Conservation (phyloP, 2,329 filamentous ascomycete genomes). For the Torrubiella hemipterigena region DNA sequence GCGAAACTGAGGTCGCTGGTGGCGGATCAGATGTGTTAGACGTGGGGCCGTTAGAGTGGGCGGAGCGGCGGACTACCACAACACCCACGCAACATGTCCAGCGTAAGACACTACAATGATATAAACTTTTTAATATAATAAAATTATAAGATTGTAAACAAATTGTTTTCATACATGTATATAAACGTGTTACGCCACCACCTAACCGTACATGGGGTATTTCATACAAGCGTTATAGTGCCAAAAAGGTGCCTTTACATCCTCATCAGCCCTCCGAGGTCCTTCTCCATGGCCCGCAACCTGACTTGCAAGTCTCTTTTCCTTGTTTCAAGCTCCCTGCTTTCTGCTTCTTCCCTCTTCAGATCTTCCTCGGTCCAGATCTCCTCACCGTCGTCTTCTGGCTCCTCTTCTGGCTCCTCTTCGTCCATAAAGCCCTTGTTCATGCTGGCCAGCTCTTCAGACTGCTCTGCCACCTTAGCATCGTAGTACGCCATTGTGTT, state of each 20-base stretch:
- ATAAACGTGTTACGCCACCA: not conserved
- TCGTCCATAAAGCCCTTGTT: slow-evolving; percentile 50
- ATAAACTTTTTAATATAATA: no score
- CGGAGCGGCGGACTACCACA: no score
- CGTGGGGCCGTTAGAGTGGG: no score
- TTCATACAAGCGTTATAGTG: not conserved
- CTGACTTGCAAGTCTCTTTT: slow-evolving; percentile 44
- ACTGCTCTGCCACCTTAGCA: slow-evolving; percentile 64
- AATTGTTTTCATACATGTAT: no score
- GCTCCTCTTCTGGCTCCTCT: slow-evolving; percentile 42
- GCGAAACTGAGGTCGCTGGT: no score
- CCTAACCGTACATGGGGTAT: not conserved
- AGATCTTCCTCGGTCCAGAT: slow-evolving; percentile 42
- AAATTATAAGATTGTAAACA: no score
- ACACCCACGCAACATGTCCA: no score
- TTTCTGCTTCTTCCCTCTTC: slow-evolving; percentile 52
- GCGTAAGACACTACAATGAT: slow-evolving; percentile 1
- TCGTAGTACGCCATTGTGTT: slow-evolving; percentile 75
- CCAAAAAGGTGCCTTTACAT: slow-evolving; percentile 27
- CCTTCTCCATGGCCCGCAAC: slow-evolving; percentile 41
- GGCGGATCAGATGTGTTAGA: no score
- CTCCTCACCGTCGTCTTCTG: slow-evolving; percentile 29
- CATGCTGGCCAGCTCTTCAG: slow-evolving; percentile 59
- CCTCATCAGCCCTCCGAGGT: slow-evolving; percentile 39
- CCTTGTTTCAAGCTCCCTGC: slow-evolving; percentile 41